phyloP scores from a whole-genome alignment of 768 basidiomycete species.

The Leccinum truebloodii region DNA sequence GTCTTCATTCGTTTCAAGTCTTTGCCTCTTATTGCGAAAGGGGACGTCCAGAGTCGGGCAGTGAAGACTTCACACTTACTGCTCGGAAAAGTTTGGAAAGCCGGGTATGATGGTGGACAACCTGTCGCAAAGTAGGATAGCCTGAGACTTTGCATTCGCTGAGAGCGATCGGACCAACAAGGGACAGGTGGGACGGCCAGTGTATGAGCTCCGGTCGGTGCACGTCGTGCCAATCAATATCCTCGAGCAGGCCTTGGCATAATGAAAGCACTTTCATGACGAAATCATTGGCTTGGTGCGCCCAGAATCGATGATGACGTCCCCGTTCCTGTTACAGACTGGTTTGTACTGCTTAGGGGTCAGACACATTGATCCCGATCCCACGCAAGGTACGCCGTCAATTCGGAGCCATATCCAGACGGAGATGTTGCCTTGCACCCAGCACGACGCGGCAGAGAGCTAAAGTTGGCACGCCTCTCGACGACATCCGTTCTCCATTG shows the following conservation, averaged over 20 bases:
- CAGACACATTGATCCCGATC: background rate
- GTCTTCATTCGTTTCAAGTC: no score
- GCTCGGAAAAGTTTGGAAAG: background rate
- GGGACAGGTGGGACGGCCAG: background rate
- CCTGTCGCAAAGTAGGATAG: background rate
- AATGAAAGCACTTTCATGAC: constrained; percentile 23
- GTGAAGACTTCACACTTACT: background rate
- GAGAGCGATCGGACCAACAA: constrained; percentile 15
- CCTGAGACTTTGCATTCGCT: background rate
- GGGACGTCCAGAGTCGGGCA: constrained; percentile 3
- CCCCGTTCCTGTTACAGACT: constrained; percentile 1
- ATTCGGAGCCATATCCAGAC: background rate
- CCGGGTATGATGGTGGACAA: background rate
- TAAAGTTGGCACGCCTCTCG: background rate
- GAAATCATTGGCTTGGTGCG: constrained; percentile 8
- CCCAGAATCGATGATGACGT: constrained; percentile 9
- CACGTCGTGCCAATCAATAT: constrained; percentile 15
- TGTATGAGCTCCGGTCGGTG: background rate
- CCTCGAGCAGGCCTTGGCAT: constrained; percentile 1
- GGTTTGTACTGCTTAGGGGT: no score
- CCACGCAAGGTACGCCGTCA: background rate
- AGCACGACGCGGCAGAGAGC: background rate
- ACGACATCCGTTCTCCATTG: no score
- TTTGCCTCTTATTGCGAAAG: no score
- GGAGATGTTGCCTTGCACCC: background rate